phyloP scores from a whole-genome alignment of 108 stramenopile species.

The Pseudonitzschia multistriata region DNA sequence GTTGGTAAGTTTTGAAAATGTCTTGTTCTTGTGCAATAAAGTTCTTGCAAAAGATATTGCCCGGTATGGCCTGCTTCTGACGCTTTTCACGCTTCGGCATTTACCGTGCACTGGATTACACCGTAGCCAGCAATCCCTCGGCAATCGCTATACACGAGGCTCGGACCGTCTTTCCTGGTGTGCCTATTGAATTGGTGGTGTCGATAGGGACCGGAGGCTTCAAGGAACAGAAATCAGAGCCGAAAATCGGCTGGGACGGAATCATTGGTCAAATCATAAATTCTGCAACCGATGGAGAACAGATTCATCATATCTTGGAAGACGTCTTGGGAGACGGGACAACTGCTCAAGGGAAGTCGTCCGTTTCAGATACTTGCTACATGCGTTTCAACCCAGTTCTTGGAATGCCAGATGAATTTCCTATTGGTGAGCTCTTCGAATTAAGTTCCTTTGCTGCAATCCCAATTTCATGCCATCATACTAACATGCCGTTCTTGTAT shows the following conservation, averaged over 20 bases:
- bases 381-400: slow-evolving; percentile 79
- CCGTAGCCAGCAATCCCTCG: slow-evolving; percentile 73
- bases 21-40: neutral
- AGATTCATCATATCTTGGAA: slow-evolving; percentile 66
- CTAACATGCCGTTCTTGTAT: neutral
- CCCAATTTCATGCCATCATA: neutral
- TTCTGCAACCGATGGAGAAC: slow-evolving; percentile 80
- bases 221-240: slow-evolving; percentile 67
- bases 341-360: slow-evolving; percentile 32
- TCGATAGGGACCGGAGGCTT: slow-evolving; percentile 78
- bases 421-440: slow-evolving; percentile 16
- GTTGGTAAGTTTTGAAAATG: slow-evolving; percentile 28
- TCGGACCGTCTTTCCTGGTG: slow-evolving; percentile 74
- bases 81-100: neutral
- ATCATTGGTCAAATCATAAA: slow-evolving; percentile 86
- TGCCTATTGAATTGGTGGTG: slow-evolving; percentile 82
- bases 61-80: neutral
- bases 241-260: slow-evolving; percentile 86
- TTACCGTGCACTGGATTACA: neutral
- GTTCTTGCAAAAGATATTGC: neutral
- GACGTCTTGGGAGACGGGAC: slow-evolving; percentile 72
- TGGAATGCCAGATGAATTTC: slow-evolving; percentile 55
- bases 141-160: slow-evolving; percentile 88
- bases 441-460: neutral
- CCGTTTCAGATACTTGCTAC: slow-evolving; percentile 63